Evolutionary conservation across 2,329 filamentous ascomycete genomes (phyloP).

Genomic region (Pseudocercospora fuligena): DNA sequence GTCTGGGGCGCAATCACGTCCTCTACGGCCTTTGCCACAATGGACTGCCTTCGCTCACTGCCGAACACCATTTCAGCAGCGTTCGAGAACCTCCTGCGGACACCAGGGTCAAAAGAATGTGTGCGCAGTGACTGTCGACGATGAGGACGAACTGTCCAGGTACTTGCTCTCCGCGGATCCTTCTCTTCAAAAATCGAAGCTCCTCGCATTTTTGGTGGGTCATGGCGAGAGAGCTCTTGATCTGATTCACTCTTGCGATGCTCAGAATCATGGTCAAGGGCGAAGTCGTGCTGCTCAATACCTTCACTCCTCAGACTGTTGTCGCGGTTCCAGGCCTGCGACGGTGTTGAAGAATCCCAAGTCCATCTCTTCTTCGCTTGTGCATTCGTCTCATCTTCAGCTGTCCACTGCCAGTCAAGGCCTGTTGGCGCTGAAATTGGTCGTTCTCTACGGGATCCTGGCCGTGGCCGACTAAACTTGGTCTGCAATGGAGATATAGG

Average conservation of each 20-base stretch:
- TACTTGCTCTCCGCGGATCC: not conserved
- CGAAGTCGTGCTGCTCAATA: conserved; percentile 11
- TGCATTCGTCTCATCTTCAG: not conserved
- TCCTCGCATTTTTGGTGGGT: not conserved
- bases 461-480: not conserved
- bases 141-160: conserved; percentile 7
- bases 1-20: not conserved
- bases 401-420: not conserved
- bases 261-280: not conserved
- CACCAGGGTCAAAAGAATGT: not conserved
- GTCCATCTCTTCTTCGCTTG: not conserved
- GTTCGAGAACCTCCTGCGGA: not conserved
- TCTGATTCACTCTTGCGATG: not conserved
- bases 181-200: not conserved
- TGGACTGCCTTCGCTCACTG: not conserved
- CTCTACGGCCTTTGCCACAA: not conserved
- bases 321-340: not conserved
- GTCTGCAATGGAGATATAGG: not conserved
- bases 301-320: not conserved
- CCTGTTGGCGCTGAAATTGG: not conserved
- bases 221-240: not conserved
- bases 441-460: not conserved
- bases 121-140: not conserved
- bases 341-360: not conserved
- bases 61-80: not conserved